A percentile compares a stretch with the other conserved stretches of the same genome.
Evolutionary conservation across 192 early-diverging fungal species (phyloP).

Genomic region (Coemansia sp.): DNA sequence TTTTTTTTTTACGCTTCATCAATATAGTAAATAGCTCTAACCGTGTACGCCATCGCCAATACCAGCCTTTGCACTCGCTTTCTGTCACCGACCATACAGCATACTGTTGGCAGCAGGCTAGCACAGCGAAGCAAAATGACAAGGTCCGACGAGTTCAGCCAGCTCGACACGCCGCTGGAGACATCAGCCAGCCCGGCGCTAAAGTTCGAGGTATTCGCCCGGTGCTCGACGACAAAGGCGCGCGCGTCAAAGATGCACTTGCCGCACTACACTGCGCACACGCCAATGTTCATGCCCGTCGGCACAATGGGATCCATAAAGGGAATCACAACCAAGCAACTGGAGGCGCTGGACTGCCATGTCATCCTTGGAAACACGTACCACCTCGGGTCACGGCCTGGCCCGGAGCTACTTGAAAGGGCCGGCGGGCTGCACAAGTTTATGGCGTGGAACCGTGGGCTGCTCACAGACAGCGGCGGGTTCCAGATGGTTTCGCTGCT

Average conservation of each 20-base stretch:
- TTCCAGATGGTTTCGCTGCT: constrained; percentile 91
- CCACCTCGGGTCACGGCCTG: constrained; percentile 72
- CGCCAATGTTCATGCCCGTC: constrained; percentile 89
- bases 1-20: background rate
- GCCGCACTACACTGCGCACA: constrained; percentile 78
- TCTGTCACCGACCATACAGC: background rate
- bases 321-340: constrained; percentile 74
- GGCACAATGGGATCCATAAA: constrained; percentile 84
- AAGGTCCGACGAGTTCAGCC: constrained; percentile 28
- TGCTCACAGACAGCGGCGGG: constrained; percentile 81
- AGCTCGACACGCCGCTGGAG: constrained; percentile 36
- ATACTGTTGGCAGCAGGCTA: constrained; percentile 1
- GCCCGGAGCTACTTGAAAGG: constrained; percentile 70
- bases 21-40: background rate
- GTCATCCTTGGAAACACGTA: constrained; percentile 88
- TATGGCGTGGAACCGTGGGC: constrained; percentile 76
- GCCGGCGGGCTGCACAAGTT: constrained; percentile 77
- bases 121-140: constrained; percentile 30
- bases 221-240: constrained; percentile 81
- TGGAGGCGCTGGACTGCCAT: constrained; percentile 73
- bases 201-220: constrained; percentile 68
- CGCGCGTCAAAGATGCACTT: constrained; percentile 70
- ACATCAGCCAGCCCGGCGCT: constrained; percentile 60
- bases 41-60: background rate
- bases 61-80: background rate